Percentiles rank a stretch among this genome's conserved stretches.
These are phyloP conservation scores for Penicillium sp. DNA, from an alignment of 2,329 filamentous ascomycete species.

Conservation along the genomic window DNA sequence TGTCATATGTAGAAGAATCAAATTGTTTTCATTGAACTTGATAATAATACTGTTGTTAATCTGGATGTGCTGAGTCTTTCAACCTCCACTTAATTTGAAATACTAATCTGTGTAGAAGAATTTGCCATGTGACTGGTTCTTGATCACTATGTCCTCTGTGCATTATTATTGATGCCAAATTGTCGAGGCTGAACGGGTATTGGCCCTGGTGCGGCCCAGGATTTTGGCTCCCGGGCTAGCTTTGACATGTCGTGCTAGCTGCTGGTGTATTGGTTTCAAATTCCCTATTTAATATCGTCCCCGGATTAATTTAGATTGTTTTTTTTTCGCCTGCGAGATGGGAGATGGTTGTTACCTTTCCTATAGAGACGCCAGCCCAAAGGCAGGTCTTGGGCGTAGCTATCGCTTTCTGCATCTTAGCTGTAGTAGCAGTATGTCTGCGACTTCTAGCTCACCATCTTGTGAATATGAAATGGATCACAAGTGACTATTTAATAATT, in stretches of 20 bases:
- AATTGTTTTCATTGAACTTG: not conserved
- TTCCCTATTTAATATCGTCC: not conserved
- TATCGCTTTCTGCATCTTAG: constrained; percentile 19
- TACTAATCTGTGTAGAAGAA: not conserved
- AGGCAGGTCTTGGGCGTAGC: constrained; percentile 20
- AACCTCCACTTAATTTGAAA: not conserved
- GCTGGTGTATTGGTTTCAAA: not conserved
- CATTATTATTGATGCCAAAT: not conserved
- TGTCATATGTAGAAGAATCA: not conserved
- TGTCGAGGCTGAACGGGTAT: not conserved
- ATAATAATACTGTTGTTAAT: not conserved
- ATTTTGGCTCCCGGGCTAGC: not conserved
- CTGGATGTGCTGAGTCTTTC: not conserved
- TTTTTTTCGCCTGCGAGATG: not conserved
- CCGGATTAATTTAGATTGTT: no score
- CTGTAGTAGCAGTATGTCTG: constrained; percentile 18
- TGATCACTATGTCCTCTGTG: no score
- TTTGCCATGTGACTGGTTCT: not conserved
- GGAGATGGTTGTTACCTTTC: constrained; percentile 19
- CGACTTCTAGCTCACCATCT: constrained; percentile 24
- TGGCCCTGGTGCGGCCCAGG: not conserved
- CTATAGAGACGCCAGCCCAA: constrained; percentile 21
- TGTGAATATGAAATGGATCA: constrained; percentile 19
- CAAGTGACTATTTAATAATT: constrained; percentile 26
- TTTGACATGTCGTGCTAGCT: not conserved